Base-by-base conservation (phyloP, 441 rosid species). In the Pelargonium citronellum region DNA sequence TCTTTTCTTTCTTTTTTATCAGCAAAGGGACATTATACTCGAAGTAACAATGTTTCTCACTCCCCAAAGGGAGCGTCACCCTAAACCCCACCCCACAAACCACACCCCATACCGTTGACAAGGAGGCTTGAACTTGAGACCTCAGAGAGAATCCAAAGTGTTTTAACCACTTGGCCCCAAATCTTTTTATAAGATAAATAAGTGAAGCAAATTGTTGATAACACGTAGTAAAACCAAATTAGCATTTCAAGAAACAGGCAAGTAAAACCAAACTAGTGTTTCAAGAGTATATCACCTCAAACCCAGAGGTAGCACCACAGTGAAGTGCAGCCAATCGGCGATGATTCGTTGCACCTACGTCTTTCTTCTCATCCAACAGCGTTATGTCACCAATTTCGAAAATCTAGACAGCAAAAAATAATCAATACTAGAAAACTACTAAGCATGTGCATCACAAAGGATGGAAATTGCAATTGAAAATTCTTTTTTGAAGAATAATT, bases 271-370 rank as follows among this genome's bases (percentile, higher is more conserved):
- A 17, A 58, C 10, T 17, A 17, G 24, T 22, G n/a, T 19, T 0
- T 30, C 43, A 34, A 77, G 72, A 62, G 63, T 61, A 22, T n/a
- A 51, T 53, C 85, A 95, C 97, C 99, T 95, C 99, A 82, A 95
- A 95, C 74, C 97, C 98, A 30, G 99, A 92, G 83, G 81, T 88
- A 68, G 92, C 86, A 71, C 98, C 96, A 75, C 99, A 95, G 70
- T 91, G 83, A 60, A 92, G 76, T 62, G 96, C 99, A 68, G 87
- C 87, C 22, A 90, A 87, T 69, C 69, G 87, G 65, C 92, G 95
- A 61, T 75, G 82, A 73, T 88, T 89, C 67, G 83, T 81, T 66
- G 97, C 98, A 76, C 98, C 97, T 13, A 92, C 97, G 70, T 92
- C 98, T 83, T 76, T 86, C 44, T 73, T 77, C 47, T 74, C 88